phyloP scores from a whole-genome alignment of 2,329 filamentous ascomycete species.

The Exophiala aquamarina region DNA sequence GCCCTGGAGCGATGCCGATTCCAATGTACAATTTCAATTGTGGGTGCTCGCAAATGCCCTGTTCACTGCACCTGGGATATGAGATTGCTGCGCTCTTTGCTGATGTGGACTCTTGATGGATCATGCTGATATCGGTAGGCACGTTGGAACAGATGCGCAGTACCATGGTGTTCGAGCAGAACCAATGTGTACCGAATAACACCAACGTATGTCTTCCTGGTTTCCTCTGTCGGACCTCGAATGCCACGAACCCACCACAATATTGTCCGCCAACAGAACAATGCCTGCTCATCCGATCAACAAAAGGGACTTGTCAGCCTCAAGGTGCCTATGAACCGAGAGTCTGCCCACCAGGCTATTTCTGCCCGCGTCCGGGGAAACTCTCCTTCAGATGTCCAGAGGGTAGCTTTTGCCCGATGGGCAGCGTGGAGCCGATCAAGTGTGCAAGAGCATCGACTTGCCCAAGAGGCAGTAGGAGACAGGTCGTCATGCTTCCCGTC shows the following conservation, averaged over 20 bases:
- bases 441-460: not conserved
- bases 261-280: constrained; percentile 2
- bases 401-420: not conserved
- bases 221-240: not conserved
- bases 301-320: constrained; percentile 1
- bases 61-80: no score
- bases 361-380: not conserved
- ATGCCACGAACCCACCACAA: constrained; percentile 1
- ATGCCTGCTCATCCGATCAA: not conserved
- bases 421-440: not conserved
- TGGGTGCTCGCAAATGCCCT: not conserved
- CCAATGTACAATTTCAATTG: constrained; percentile 11
- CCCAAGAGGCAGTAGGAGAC: not conserved
- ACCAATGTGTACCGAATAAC: constrained; percentile 1
- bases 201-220: not conserved
- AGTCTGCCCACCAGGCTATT: not conserved
- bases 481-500: constrained; percentile 1
- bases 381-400: not conserved
- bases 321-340: constrained; percentile 1
- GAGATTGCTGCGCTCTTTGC: no score
- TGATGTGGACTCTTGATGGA: no score
- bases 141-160: not conserved
- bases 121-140: not conserved
- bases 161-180: not conserved
- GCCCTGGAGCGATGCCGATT: constrained; percentile 6